Evolutionary conservation across 139 green algal genomes (phyloP).

Genomic region (Nannochloris sp.): DNA sequence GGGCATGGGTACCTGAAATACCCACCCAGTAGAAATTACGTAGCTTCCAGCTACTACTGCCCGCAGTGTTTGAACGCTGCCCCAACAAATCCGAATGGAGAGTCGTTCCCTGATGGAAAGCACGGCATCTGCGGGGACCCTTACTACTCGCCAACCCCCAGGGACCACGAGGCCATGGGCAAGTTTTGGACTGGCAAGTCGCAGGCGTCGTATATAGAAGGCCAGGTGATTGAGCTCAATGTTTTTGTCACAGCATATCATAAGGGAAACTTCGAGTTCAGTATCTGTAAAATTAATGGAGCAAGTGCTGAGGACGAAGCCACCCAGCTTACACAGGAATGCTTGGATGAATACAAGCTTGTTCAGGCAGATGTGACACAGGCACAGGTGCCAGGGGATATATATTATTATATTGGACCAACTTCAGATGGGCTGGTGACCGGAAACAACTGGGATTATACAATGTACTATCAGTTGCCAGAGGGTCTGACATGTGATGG

Average conservation of each 20-base stretch:
- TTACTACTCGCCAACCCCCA: neutral
- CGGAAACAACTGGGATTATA: slow-evolving; percentile 16
- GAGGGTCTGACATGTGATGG: slow-evolving; percentile 20
- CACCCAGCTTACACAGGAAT: slow-evolving; percentile 21
- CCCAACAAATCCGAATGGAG: neutral
- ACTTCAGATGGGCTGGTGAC: neutral
- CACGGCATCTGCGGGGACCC: slow-evolving; percentile 9
- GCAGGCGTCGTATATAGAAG: neutral
- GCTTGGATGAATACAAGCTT: slow-evolving; percentile 16
- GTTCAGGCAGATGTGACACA: slow-evolving; percentile 17
- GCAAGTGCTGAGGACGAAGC: neutral
- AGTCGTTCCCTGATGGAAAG: slow-evolving; percentile 8
- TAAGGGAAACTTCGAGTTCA: neutral
- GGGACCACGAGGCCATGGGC: neutral
- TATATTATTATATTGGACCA: slow-evolving; percentile 15
- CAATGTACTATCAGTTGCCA: slow-evolving; percentile 30
- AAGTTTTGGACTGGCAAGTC: slow-evolving; percentile 1
- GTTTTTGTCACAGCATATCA: neutral
- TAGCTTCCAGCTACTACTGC: neutral
- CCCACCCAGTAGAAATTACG: neutral
- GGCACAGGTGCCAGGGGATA: slow-evolving; percentile 9
- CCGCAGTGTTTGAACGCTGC: neutral
- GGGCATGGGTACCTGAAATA: neutral
- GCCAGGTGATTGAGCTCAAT: neutral
- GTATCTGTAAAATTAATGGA: slow-evolving; percentile 4